These are phyloP conservation scores for Kitagawia praeruptora DNA, from an alignment of 129 eudicot species.

Conservation along the genomic window DNA sequence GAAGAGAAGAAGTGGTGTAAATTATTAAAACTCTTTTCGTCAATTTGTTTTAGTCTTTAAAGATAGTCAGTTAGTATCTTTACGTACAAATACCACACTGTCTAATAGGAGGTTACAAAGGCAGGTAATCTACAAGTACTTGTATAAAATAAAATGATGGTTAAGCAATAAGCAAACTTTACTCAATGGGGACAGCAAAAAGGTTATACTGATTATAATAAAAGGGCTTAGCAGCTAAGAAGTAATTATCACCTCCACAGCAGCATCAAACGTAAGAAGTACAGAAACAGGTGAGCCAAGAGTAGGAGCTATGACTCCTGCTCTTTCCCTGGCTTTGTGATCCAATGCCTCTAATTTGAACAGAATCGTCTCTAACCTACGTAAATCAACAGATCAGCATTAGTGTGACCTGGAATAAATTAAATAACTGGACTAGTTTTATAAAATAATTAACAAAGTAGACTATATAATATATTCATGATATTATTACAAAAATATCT, in stretches of 20 bases:
- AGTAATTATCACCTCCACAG: slow-evolving; percentile 57
- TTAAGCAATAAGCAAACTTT: not conserved
- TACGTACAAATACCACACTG: not conserved
- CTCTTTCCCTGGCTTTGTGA: slow-evolving; percentile 92
- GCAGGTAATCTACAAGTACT: not conserved
- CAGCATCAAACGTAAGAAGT: slow-evolving; percentile 83
- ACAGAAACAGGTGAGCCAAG: slow-evolving; percentile 89
- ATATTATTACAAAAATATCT: not conserved
- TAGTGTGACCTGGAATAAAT: not conserved
- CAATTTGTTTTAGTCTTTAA: slow-evolving; percentile 1
- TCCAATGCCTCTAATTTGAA: slow-evolving; percentile 85
- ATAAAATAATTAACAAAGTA: not conserved
- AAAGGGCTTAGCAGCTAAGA: not conserved
- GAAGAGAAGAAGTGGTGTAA: not conserved
- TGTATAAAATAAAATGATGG: not conserved
- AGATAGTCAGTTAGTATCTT: not conserved
- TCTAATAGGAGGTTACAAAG: not conserved
- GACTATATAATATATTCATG: not conserved
- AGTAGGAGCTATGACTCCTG: slow-evolving; percentile 82
- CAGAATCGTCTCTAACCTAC: slow-evolving; percentile 67
- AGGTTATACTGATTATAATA: not conserved
- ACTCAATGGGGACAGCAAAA: not conserved
- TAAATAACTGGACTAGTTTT: not conserved
- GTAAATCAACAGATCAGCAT: slow-evolving; percentile 16
- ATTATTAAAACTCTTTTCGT: not conserved